Evolutionary conservation across 495 filamentous ascomycete species (phyloP), one percentile per base, ranked within the genome.

Genomic region (Glonium stellatum): DNA sequence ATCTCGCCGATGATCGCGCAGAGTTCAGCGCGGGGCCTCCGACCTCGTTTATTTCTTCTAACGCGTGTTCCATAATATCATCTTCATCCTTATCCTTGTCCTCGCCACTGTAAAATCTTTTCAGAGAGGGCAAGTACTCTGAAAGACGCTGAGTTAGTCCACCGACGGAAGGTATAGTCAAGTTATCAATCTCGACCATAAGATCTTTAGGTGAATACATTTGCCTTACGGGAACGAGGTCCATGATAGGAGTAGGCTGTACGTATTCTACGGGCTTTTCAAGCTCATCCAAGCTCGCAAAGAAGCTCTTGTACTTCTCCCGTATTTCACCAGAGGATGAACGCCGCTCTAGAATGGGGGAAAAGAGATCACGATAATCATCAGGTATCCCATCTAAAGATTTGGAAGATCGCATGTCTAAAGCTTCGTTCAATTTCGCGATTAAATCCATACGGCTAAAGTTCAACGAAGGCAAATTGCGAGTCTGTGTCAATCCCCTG

Each of bases 361-460:
- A 15, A 18, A 31, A 35, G 0, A 63, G 57, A 27, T 69, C 68
- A 35, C 57, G 60, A 36, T 63, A 63, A 44, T 71, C 67, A 1
- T 59, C 50, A 25, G 41, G 49, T 8, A 42, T 8, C 0, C 39
- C 63, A n/a, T 71, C 70, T 48, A 69, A 44, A 5, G 70, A 71
- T 36, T 62, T 64, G 11, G 62, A 67, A 22, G 65, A 42, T 0
- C 66, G 61, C 5, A 61, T 37, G 41, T 74, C 69, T 1, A 74
- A 58, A 9, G 69, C 70, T 23, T 72, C 67, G 46, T 72, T 71
- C 15, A 74, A 54, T 60, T 73, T 73, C 41, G 61, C 61, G 55
- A 73, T 61, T 12, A 74, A 50, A 53, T 74, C 67, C 66, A 73
- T 69, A 11, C 61, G 69, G 51, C 72, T 74, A 65, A 74, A 73